Evolutionary conservation across 768 basidiomycete genomes (phyloP).

Genomic region (Boletus eberwhitei): DNA sequence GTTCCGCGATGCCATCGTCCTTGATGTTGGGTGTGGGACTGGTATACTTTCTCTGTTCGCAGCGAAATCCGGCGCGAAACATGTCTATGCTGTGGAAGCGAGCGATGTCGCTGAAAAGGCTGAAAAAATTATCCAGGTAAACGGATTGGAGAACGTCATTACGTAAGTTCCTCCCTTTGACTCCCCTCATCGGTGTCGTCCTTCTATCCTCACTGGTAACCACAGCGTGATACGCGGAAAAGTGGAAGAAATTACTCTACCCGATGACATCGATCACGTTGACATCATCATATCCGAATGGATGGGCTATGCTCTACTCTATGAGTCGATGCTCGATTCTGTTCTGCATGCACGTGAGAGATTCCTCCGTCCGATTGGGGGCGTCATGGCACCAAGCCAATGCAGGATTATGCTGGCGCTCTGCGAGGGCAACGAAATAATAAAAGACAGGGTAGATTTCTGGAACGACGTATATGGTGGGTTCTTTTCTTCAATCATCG

Average conservation of each 20-base stretch:
- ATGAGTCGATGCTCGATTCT: constrained; percentile 97
- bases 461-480: constrained; percentile 91
- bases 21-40: constrained; percentile 96
- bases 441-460: constrained; percentile 80
- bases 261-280: constrained; percentile 68
- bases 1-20: constrained; percentile 82
- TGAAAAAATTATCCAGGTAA: constrained; percentile 70
- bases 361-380: constrained; percentile 65
- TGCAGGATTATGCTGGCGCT: constrained; percentile 81
- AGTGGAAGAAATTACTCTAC: constrained; percentile 81
- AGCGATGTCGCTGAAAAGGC: constrained; percentile 80
- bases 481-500: constrained; percentile 11
- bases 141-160: constrained; percentile 69
- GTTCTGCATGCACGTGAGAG: constrained; percentile 86
- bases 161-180: constrained; percentile 39
- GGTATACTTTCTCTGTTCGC: constrained; percentile 91
- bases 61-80: constrained; percentile 83
- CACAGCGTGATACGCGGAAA: constrained; percentile 80
- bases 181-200: not conserved
- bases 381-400: constrained; percentile 90
- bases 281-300: constrained; percentile 97
- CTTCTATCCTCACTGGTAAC: constrained; percentile 6
- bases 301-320: constrained; percentile 93
- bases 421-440: constrained; percentile 70
- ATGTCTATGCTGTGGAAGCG: constrained; percentile 90